Conservation (phyloP, 2,329 filamentous ascomycete species). For the Tetracladium maxilliforme region DNA sequence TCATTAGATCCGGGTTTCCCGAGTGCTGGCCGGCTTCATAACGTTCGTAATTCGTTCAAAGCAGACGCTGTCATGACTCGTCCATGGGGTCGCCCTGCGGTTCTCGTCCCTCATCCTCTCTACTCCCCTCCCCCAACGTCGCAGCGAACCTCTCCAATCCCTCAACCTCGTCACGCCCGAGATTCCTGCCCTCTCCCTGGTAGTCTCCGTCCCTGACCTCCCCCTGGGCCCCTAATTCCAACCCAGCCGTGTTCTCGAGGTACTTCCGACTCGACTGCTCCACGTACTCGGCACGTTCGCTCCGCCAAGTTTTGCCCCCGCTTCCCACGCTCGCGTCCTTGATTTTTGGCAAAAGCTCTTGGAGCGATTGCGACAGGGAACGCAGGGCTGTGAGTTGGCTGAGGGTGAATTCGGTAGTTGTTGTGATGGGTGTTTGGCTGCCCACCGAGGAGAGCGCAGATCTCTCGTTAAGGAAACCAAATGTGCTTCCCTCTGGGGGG, state of each 20-base stretch:
- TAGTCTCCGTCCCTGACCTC: slow-evolving; percentile 51
- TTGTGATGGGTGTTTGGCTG: slow-evolving; percentile 42
- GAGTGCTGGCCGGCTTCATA: too few relatives aligned
- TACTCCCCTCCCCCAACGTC: slow-evolving; percentile 20
- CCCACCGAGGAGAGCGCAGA: slow-evolving; percentile 34
- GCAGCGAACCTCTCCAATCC: slow-evolving; percentile 35
- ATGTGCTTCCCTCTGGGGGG: slow-evolving; percentile 14
- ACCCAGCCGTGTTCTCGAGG: slow-evolving; percentile 52
- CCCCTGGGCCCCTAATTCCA: slow-evolving; percentile 47
- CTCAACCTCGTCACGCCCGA: slow-evolving; percentile 38
- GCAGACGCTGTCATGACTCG: too few relatives aligned
- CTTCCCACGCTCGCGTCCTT: slow-evolving; percentile 3
- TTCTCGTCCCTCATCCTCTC: slow-evolving; percentile 1
- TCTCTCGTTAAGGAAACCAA: slow-evolving; percentile 43
- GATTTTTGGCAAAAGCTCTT: slow-evolving; percentile 33
- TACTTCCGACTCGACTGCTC: slow-evolving; percentile 66
- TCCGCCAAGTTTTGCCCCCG: slow-evolving; percentile 40
- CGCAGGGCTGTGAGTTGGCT: slow-evolving; percentile 73
- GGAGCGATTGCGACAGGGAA: slow-evolving; percentile 51
- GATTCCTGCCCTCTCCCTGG: slow-evolving; percentile 36
- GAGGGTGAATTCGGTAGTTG: slow-evolving; percentile 64
- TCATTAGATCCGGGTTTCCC: too few relatives aligned
- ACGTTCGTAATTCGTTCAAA: too few relatives aligned
- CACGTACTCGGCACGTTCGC: slow-evolving; percentile 68
- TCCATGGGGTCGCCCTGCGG: too few relatives aligned